Conservation (phyloP, 1,139 yeast genomes). For the Meyerozyma guilliermondii region DNA sequence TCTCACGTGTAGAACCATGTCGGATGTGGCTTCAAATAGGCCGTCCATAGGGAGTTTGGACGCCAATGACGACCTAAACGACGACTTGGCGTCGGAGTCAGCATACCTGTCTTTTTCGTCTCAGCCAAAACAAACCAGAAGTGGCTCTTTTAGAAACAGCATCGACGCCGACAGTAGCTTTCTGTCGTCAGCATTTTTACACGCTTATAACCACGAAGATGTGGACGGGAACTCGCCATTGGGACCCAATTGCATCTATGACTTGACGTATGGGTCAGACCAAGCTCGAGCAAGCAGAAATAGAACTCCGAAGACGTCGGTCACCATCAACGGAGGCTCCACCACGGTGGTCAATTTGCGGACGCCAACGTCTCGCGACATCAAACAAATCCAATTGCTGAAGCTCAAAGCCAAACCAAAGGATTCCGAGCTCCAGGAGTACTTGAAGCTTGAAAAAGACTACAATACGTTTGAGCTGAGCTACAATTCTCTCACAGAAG, state of each 20-base stretch:
- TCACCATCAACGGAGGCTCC: constrained; percentile 38
- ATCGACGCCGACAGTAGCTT: constrained; percentile 34
- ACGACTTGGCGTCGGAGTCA: constrained; percentile 31
- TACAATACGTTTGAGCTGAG: constrained; percentile 51
- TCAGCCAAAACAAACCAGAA: constrained; percentile 11
- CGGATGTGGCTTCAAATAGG: constrained; percentile 6
- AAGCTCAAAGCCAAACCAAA: constrained; percentile 49
- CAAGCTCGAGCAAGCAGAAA: constrained; percentile 32
- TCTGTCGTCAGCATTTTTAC: constrained; percentile 29
- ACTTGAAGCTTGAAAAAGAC: constrained; percentile 48
- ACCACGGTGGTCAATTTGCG: constrained; percentile 42
- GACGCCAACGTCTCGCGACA: constrained; percentile 76
- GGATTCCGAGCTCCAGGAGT: constrained; percentile 40
- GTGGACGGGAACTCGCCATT: constrained; percentile 47
- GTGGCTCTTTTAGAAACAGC: constrained; percentile 28
- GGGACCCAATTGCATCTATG: constrained; percentile 77
- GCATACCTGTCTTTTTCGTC: constrained; percentile 18
- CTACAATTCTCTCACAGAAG: constrained; percentile 44
- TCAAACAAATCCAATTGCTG: constrained; percentile 75
- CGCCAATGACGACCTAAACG: constrained; percentile 23
- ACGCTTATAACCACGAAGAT: constrained; percentile 15
- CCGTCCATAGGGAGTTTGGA: not conserved
- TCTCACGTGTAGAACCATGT: constrained; percentile 5
- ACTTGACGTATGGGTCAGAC: constrained; percentile 60
- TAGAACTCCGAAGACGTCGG: constrained; percentile 28